Evolutionary conservation across 2,329 filamentous ascomycete species (phyloP).

Genomic region (Pyricularia pennisetigena): DNA sequence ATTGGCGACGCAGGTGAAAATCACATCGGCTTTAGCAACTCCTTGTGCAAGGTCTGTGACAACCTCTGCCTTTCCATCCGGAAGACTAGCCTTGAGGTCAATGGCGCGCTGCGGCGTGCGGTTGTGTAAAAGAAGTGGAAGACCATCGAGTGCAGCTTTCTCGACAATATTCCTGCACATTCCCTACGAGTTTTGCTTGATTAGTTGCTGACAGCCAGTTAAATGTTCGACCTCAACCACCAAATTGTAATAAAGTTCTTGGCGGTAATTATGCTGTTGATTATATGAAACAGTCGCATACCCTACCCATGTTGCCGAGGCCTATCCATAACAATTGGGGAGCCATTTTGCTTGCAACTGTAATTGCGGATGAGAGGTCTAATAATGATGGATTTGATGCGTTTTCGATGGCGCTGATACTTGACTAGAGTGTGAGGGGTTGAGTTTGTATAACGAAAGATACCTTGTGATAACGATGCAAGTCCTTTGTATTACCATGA

Average conservation of each 20-base stretch:
- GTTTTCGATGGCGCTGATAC: not conserved
- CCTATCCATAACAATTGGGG: conserved; percentile 68
- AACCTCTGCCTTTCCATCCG: conserved; percentile 51
- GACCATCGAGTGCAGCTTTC: conserved; percentile 57
- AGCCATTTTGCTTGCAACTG: conserved; percentile 31
- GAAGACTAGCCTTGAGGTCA: conserved; percentile 52
- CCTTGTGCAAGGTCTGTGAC: conserved; percentile 55
- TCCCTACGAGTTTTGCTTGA: conserved; percentile 36
- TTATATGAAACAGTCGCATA: conserved; percentile 27
- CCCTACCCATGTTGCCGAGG: conserved; percentile 79
- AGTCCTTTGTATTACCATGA: not conserved
- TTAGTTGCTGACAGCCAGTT: not conserved
- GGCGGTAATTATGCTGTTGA: not conserved
- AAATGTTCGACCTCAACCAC: not conserved
- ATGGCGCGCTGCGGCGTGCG: conserved; percentile 58
- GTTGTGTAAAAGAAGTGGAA: conserved; percentile 72
- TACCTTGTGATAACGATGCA: not conserved
- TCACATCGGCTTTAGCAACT: conserved; percentile 60
- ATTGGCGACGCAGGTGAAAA: conserved; percentile 75
- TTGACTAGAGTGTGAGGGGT: not conserved
- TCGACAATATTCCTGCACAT: conserved; percentile 78
- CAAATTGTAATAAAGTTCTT: no score
- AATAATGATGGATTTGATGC: not conserved
- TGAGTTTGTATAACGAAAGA: not conserved
- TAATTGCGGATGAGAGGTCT: not conserved